Percentiles rank a stretch among this genome's conserved stretches.
Evolutionary conservation across 805 yeast species (phyloP).

Genomic region (Myxozyma mucilagina): DNA sequence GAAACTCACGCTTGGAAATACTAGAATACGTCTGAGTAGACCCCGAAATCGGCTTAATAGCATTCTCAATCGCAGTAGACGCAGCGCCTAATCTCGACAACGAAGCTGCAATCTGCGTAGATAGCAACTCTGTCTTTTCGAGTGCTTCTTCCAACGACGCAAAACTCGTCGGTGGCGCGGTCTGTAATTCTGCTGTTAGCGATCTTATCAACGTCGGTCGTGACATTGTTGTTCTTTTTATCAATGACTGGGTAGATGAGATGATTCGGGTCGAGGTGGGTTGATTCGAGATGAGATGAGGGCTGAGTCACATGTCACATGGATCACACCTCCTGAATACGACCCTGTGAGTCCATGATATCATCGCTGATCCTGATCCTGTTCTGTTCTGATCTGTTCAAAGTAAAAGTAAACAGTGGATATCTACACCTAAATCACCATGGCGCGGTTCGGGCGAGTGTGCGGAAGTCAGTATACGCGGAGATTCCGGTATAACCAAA

Average conservation of each 20-base stretch:
- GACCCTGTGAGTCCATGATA: too few relatives aligned
- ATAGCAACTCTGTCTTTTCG: conserved; percentile 55
- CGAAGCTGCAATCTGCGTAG: conserved; percentile 56
- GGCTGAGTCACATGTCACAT: too few relatives aligned
- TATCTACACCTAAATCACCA: too few relatives aligned
- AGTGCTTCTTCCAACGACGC: conserved; percentile 64
- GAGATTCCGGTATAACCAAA: too few relatives aligned
- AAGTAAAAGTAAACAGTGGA: too few relatives aligned
- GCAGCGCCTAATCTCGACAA: conserved; percentile 54
- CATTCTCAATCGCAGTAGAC: conserved; percentile 56
- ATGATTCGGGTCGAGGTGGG: neutral
- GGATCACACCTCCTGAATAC: too few relatives aligned
- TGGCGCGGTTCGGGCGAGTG: too few relatives aligned
- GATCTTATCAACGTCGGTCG: conserved; percentile 1
- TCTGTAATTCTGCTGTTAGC: neutral
- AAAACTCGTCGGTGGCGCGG: neutral
- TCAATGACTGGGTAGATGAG: neutral
- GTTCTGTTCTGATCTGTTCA: too few relatives aligned
- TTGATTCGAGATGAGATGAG: neutral
- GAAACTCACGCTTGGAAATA: conserved; percentile 60
- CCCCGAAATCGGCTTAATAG: conserved; percentile 70
- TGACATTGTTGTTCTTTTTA: conserved; percentile 4
- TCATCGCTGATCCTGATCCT: too few relatives aligned
- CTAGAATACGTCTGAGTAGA: conserved; percentile 59
- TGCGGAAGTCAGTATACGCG: too few relatives aligned